Percentiles rank a stretch among this genome's conserved stretches.
Evolutionary conservation across 1,139 yeast genomes (phyloP).

Genomic region (Sugiyamaella xylanicola): DNA sequence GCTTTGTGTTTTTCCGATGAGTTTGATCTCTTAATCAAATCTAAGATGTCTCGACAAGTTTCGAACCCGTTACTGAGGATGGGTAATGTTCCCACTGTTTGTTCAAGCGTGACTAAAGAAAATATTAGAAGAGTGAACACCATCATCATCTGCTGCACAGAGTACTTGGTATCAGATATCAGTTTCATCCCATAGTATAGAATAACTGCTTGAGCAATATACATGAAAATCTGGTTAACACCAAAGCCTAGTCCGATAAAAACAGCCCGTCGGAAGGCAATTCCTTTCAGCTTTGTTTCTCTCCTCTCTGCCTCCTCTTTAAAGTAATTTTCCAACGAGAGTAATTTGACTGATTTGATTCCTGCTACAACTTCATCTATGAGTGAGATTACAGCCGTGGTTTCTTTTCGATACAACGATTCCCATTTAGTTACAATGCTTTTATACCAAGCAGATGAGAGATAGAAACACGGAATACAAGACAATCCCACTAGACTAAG

Average conservation of each 20-base stretch:
- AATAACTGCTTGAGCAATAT: conserved; percentile 67
- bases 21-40: conserved; percentile 24
- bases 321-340: conserved; percentile 57
- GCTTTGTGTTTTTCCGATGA: not conserved
- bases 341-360: conserved; percentile 62
- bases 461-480: conserved; percentile 62
- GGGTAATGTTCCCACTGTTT: conserved; percentile 65
- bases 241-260: conserved; percentile 62
- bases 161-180: conserved; percentile 58
- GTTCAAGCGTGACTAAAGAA: conserved; percentile 65
- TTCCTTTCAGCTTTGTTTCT: conserved; percentile 33
- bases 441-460: conserved; percentile 58
- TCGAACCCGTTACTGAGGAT: conserved; percentile 69
- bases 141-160: conserved; percentile 59
- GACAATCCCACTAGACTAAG: conserved; percentile 78
- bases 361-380: conserved; percentile 62
- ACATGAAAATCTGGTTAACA: conserved; percentile 54
- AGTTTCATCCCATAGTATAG: conserved; percentile 76
- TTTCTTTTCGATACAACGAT: conserved; percentile 56
- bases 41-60: conserved; percentile 43
- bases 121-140: conserved; percentile 74
- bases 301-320: conserved; percentile 41
- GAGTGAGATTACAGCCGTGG: conserved; percentile 54
- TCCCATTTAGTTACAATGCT: conserved; percentile 57
- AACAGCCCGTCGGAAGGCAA: conserved; percentile 37